phyloP scores from a whole-genome alignment of 2,329 filamentous ascomycete species.

The Neopestalotiopsis clavispora region DNA sequence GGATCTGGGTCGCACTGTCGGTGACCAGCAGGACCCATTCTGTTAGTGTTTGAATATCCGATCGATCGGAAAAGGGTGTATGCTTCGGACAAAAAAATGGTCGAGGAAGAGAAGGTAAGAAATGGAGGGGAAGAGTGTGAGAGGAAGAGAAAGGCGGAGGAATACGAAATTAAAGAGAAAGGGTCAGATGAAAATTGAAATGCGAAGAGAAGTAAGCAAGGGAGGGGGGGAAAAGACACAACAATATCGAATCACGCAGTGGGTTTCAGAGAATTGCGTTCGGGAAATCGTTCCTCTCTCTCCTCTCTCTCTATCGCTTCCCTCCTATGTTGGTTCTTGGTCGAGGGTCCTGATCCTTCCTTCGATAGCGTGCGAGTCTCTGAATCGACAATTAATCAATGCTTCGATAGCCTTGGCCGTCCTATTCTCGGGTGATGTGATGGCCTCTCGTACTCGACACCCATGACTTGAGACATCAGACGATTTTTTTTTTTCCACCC shows the following conservation, averaged over 20 bases:
- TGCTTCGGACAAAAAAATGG: neutral
- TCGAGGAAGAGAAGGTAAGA: neutral
- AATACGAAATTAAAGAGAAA: too few relatives aligned
- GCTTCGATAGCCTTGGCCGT: neutral
- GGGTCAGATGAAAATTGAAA: neutral
- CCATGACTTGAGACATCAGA: neutral
- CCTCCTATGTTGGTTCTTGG: neutral
- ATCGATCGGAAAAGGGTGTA: neutral
- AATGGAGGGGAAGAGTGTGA: neutral
- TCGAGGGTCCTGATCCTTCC: neutral
- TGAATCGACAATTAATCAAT: neutral
- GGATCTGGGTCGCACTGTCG: constrained; percentile 17
- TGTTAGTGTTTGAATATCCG: constrained; percentile 16
- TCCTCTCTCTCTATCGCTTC: neutral
- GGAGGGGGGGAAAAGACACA: neutral
- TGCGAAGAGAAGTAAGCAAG: neutral
- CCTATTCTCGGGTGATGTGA: neutral
- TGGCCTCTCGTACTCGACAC: neutral
- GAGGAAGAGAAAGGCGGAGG: too few relatives aligned
- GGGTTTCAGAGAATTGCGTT: neutral
- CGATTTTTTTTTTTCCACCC: neutral
- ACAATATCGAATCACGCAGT: neutral
- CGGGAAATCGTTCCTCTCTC: neutral
- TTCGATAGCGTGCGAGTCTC: neutral
- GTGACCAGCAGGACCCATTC: constrained; percentile 22